Evolutionary conservation across 2,329 filamentous ascomycete genomes (phyloP).

Genomic region (Aspergillus chevalieri): DNA sequence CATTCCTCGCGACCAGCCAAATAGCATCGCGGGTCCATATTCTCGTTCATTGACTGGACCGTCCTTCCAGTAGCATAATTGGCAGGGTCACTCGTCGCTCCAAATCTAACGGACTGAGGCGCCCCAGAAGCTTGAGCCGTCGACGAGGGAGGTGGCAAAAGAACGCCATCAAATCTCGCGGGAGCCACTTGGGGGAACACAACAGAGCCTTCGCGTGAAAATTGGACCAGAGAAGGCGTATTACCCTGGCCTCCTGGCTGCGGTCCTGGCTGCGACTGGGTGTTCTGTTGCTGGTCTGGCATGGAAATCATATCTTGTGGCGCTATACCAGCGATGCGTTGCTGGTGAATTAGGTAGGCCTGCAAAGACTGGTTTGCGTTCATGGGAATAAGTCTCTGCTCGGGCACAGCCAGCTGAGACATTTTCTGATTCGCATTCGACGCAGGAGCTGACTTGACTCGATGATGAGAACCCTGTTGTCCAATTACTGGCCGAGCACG

Average conservation of each 20-base stretch:
- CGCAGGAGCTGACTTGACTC: background rate
- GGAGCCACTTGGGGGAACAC: slow-evolving; percentile 14
- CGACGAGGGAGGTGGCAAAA: slow-evolving; percentile 7
- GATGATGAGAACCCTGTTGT: background rate
- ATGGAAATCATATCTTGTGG: slow-evolving; percentile 18
- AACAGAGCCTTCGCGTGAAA: slow-evolving; percentile 12
- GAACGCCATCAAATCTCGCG: slow-evolving; percentile 13
- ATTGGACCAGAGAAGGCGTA: slow-evolving; percentile 12
- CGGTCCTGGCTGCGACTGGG: background rate
- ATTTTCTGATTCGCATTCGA: background rate
- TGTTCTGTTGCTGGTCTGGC: background rate
- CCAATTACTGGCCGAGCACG: background rate
- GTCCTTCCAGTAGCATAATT: background rate
- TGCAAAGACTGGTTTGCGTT: slow-evolving; percentile 12
- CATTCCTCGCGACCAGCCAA: background rate
- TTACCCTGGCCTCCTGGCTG: background rate
- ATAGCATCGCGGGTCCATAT: background rate
- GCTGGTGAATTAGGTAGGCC: slow-evolving; percentile 22
- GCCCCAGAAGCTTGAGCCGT: background rate
- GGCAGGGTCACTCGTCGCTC: background rate
- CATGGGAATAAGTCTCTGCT: background rate
- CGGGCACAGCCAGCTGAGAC: background rate
- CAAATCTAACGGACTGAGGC: background rate
- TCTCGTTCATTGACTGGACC: background rate
- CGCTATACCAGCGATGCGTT: slow-evolving; percentile 22